Percentiles rank a stretch among this genome's conserved stretches.
Evolutionary conservation across 768 basidiomycete genomes (phyloP).

Genomic region (Tulasnella calospora): DNA sequence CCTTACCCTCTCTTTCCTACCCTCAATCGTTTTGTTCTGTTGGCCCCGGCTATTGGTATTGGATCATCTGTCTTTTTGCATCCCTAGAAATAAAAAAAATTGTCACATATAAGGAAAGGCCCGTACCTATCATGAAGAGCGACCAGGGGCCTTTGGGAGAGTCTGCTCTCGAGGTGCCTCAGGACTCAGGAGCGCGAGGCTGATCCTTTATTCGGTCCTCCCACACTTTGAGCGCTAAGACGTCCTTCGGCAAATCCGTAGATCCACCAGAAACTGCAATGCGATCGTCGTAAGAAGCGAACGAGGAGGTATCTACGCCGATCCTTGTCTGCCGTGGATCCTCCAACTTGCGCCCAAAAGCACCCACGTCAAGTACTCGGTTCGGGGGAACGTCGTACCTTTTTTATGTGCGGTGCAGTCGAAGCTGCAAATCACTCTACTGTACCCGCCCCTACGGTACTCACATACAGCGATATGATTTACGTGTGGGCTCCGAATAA

Average conservation of each 20-base stretch:
- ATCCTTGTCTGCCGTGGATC: not conserved
- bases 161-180: too few relatives aligned
- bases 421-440: not conserved
- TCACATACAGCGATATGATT: not conserved
- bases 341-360: not conserved
- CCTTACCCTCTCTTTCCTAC: not conserved
- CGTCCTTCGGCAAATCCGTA: not conserved
- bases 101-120: too few relatives aligned
- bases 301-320: not conserved
- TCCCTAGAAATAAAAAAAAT: too few relatives aligned
- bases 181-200: too few relatives aligned
- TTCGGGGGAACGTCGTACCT: not conserved
- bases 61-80: not conserved
- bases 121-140: too few relatives aligned
- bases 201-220: not conserved
- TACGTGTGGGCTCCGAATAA: not conserved
- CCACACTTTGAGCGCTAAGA: not conserved
- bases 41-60: not conserved
- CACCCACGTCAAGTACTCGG: not conserved
- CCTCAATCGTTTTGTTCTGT: too few relatives aligned
- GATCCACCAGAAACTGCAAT: not conserved
- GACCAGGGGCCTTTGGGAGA: too few relatives aligned
- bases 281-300: not conserved
- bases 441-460: not conserved
- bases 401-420: not conserved